Base-by-base conservation (phyloP, 129 eudicot species). In the Centella asiatica region DNA sequence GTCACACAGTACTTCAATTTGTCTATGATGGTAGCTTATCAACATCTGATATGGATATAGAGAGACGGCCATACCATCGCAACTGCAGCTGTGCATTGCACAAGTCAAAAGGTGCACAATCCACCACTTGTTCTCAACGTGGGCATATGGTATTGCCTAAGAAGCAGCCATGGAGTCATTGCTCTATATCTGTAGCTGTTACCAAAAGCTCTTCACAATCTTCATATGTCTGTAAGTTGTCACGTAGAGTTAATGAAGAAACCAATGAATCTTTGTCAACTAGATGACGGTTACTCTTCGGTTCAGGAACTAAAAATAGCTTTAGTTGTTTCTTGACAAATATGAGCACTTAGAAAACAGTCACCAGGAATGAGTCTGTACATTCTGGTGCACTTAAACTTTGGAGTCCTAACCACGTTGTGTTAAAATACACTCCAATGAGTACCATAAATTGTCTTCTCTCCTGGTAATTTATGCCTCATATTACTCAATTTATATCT, bases 1-100 rank as follows among this genome's bases (percentile, higher is more conserved):
- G 56, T 44, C 20, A 23, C 0, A 9, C 54, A 60, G 29, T 62
- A 48, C 25, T 49, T 52, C 32, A 36, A 24, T 45, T 36, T 45
- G 60, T 47, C 32, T 53, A 51, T 40, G 66, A 62, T 20, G 51
- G 66, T 55, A 61, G 74, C 61, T 28, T 68, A 37, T 62, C 74
- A 37, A 49, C 46, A 31, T 15, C 34, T 4, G 64, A 68, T 60
- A 25, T 25, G 57, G 52, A 33, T 13, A 45, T 68, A 26, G 66
- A 74, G 22, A 68, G 61, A 17, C 33, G 79, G 44, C 79, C 79
- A 27, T 74, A 74, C 57, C 70, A 68, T 13, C 27, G 34, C 5
- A 68, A 69, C 55, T 62, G 70, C 66, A 48, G 57, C 29, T 62
- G 74, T 49, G 70, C 74, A 1, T 39, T 74, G 24, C 79, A 68